Evolutionary conservation across 208 protist genomes (phyloP).

Genomic region (Entamoeba histolytica): DNA sequence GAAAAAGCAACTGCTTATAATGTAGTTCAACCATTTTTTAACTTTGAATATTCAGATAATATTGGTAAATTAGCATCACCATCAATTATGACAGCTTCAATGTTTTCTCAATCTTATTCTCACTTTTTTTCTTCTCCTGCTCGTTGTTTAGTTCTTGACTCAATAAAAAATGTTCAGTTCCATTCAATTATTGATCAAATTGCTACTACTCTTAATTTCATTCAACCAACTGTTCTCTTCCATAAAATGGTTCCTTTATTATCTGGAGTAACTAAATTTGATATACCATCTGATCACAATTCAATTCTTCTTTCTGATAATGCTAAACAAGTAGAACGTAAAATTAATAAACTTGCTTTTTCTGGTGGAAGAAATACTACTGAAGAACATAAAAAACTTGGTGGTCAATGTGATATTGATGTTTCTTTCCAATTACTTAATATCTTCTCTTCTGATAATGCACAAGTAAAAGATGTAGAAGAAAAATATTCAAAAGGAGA

Average conservation of each 20-base stretch:
- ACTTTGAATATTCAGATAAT: conserved; percentile 60
- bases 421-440: not conserved
- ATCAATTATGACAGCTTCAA: conserved; percentile 74
- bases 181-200: conserved; percentile 84
- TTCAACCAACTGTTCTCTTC: conserved; percentile 76
- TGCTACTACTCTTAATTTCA: conserved; percentile 56
- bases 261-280: conserved; percentile 86
- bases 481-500: not conserved
- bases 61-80: conserved; percentile 68
- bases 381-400: conserved; percentile 60
- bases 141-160: conserved; percentile 84
- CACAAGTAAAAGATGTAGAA: not conserved
- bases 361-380: conserved; percentile 50
- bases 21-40: conserved; percentile 63
- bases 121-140: conserved; percentile 48
- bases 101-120: conserved; percentile 68
- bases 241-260: conserved; percentile 84
- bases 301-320: conserved; percentile 83
- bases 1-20: conserved; percentile 63
- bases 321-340: conserved; percentile 49
- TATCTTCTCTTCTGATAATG: conserved; percentile 5
- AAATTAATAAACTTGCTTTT: conserved; percentile 65
- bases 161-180: conserved; percentile 84
- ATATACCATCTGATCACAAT: conserved; percentile 55
- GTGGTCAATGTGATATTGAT: conserved; percentile 37